phyloP scores from a whole-genome alignment of 1,284 basidiomycete species.

The Microbotryum violaceum region DNA sequence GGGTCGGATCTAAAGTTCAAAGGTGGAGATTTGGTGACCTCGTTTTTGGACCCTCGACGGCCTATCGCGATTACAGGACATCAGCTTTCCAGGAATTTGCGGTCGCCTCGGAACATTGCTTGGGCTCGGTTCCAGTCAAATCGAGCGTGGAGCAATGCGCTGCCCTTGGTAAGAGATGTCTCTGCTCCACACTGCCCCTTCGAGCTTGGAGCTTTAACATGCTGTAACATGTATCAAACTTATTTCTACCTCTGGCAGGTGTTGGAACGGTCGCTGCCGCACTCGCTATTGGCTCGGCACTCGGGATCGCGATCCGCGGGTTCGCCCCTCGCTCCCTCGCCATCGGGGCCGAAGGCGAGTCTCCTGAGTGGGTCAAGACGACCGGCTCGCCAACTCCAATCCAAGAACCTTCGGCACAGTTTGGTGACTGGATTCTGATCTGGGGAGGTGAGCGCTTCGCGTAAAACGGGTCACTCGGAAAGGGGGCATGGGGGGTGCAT shows the following conservation, averaged over 20 bases:
- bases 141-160: constrained; percentile 8
- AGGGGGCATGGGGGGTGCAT: too few species aligned
- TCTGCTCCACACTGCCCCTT: too few species aligned
- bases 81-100: constrained; percentile 17
- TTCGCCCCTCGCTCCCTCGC: constrained; percentile 9
- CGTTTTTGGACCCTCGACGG: constrained; percentile 14
- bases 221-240: background rate
- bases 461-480: too few species aligned
- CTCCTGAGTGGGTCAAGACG: constrained; percentile 1
- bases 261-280: constrained; percentile 14
- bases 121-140: constrained; percentile 5
- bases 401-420: background rate
- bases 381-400: background rate
- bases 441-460: constrained; percentile 15
- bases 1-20: background rate
- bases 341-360: constrained; percentile 13
- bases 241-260: background rate
- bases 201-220: too few species aligned
- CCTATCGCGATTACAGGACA: constrained; percentile 17
- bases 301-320: constrained; percentile 10
- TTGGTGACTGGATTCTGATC: constrained; percentile 12
- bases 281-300: constrained; percentile 5
- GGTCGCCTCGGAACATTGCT: constrained; percentile 10
- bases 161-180: constrained; percentile 6
- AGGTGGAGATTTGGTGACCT: constrained; percentile 7